phyloP scores from a whole-genome alignment of 1,139 yeast species.

The Eremothecium coryli region DNA sequence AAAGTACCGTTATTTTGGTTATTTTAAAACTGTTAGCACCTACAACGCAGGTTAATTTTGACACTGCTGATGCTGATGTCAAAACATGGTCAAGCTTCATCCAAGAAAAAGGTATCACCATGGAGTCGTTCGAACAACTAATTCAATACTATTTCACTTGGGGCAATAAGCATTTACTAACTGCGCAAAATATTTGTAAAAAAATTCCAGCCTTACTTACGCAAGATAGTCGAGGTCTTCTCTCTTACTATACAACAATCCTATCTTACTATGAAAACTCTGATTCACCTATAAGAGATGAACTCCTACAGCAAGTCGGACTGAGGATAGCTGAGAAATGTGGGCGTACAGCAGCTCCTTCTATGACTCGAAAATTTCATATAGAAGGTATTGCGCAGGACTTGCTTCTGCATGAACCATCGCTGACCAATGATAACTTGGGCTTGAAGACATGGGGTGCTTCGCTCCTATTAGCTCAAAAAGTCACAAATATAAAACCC shows the following conservation, averaged over 20 bases:
- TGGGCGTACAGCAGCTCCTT: slow-evolving; percentile 81
- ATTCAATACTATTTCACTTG: slow-evolving; percentile 38
- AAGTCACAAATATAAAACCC: slow-evolving; percentile 21
- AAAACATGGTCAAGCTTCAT: slow-evolving; percentile 21
- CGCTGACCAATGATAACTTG: slow-evolving; percentile 73
- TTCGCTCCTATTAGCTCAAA: slow-evolving; percentile 56
- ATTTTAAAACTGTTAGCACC: slow-evolving; percentile 46
- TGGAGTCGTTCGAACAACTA: slow-evolving; percentile 23
- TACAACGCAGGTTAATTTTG: slow-evolving; percentile 47
- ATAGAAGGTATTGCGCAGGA: slow-evolving; percentile 32
- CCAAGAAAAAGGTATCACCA: slow-evolving; percentile 27
- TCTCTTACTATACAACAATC: slow-evolving; percentile 58
- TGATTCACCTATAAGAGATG: slow-evolving; percentile 33
- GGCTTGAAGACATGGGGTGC: slow-evolving; percentile 98
- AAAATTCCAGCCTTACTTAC: slow-evolving; percentile 20
- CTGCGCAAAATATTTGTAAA: slow-evolving; percentile 29
- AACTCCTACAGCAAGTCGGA: slow-evolving; percentile 48
- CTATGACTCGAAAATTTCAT: slow-evolving; percentile 44
- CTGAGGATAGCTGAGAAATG: slow-evolving; percentile 68
- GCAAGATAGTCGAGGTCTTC: slow-evolving; percentile 23
- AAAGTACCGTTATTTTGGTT: slow-evolving; percentile 37
- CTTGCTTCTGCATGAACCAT: slow-evolving; percentile 64
- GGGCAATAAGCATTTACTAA: slow-evolving; percentile 30
- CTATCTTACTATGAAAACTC: slow-evolving; percentile 39
- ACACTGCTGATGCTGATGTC: slow-evolving; percentile 5